A percentile compares a stretch with the other conserved stretches of the same genome.
Conservation (phyloP, 2,329 filamentous ascomycete species). For the Exophiala bonariae region DNA sequence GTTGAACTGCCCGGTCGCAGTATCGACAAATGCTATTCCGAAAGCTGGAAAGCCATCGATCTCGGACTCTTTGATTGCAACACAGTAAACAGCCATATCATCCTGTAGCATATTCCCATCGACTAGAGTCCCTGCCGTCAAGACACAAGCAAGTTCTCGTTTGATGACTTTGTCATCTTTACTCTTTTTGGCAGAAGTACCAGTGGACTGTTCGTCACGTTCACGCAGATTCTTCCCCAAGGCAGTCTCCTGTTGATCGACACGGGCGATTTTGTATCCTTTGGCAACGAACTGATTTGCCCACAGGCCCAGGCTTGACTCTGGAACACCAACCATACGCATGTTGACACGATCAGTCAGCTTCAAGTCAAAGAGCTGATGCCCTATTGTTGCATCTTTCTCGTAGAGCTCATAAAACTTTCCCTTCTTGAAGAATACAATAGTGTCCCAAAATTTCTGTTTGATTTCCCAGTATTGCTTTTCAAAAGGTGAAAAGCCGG, state of each 20-base stretch:
- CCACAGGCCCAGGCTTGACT: conserved; percentile 94
- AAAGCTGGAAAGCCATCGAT: conserved; percentile 77
- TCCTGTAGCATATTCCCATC: conserved; percentile 97
- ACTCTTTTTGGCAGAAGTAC: conserved; percentile 42
- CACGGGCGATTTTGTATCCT: conserved; percentile 93
- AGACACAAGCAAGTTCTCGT: conserved; percentile 83
- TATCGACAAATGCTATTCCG: conserved; percentile 91
- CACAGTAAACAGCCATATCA: conserved; percentile 95
- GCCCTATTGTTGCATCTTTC: conserved; percentile 93
- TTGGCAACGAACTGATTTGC: conserved; percentile 98
- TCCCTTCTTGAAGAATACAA: conserved; percentile 99
- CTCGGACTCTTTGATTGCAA: conserved; percentile 81
- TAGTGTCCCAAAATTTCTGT: conserved; percentile 93
- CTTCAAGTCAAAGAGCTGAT: conserved; percentile 96
- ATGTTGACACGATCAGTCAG: conserved; percentile 98
- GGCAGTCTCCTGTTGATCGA: conserved; percentile 95
- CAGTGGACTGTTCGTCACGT: conserved; percentile 58
- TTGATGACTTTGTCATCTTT: conserved; percentile 93
- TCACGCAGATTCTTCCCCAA: conserved; percentile 99
- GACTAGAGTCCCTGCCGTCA: conserved; percentile 90
- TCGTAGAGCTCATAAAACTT: conserved; percentile 99
- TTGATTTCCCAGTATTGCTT: conserved; percentile 99
- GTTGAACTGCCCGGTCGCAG: conserved; percentile 92
- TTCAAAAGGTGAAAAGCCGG: conserved; percentile 88
- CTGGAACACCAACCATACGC: conserved; percentile 98